These are phyloP conservation scores for Boletellus deceptivus DNA, from an alignment of 1,284 basidiomycete genomes.

Conservation along the genomic window DNA sequence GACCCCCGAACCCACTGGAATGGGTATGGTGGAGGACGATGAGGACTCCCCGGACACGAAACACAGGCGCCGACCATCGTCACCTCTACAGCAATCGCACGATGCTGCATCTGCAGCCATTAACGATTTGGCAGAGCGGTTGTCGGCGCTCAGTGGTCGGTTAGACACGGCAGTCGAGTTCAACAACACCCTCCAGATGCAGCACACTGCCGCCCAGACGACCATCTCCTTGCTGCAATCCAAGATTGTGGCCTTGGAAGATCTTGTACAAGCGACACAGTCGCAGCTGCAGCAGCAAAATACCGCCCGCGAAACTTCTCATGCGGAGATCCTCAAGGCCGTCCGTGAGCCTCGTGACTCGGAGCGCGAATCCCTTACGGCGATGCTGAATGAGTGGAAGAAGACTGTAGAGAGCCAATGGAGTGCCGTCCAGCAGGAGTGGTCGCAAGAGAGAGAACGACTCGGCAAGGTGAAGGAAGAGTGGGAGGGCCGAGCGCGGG, in stretches of 20 bases:
- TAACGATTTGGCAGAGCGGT: conserved; percentile 68
- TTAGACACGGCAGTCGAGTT: conserved; percentile 78
- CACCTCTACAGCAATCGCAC: conserved; percentile 18
- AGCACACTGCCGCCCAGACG: conserved; percentile 76
- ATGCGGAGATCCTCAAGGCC: conserved; percentile 41
- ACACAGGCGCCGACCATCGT: conserved; percentile 15
- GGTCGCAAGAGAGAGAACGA: conserved; percentile 79
- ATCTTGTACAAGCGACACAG: conserved; percentile 48
- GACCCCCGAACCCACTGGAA: conserved; percentile 72
- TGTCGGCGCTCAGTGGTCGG: conserved; percentile 70
- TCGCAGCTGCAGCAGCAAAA: conserved; percentile 36
- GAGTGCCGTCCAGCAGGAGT: conserved; percentile 66
- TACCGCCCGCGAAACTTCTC: conserved; percentile 44
- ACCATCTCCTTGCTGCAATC: conserved; percentile 78
- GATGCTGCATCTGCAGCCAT: conserved; percentile 32
- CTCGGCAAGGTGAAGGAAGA: conserved; percentile 69
- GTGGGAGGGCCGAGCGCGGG: conserved; percentile 65
- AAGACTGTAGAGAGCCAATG: conserved; percentile 76
- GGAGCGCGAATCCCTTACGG: conserved; percentile 47
- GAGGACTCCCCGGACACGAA: conserved; percentile 28
- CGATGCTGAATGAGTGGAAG: conserved; percentile 64
- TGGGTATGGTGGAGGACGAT: conserved; percentile 58
- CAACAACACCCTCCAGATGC: conserved; percentile 71
- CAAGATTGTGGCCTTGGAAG: conserved; percentile 62
- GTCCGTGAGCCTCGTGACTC: conserved; percentile 31